phyloP scores from a whole-genome alignment of 1,284 basidiomycete genomes.

The Naganishia liquefaciens region DNA sequence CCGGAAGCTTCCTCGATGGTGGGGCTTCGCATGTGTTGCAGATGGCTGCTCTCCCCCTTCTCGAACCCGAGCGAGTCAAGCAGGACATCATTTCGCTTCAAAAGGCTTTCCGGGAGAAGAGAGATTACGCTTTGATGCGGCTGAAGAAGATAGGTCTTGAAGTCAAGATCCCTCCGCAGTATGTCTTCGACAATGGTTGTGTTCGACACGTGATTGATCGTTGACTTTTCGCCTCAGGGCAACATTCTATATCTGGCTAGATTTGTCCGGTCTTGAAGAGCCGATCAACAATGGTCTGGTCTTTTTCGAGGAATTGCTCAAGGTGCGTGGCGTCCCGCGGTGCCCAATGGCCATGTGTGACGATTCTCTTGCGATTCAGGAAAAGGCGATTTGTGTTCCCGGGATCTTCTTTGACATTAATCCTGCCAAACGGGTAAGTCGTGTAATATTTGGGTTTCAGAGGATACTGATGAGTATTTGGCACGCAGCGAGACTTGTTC shows the following conservation, averaged over 20 bases:
- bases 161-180: constrained; percentile 67
- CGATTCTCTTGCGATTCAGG: constrained; percentile 28
- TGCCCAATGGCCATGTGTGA: background rate
- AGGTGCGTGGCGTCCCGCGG: constrained; percentile 53
- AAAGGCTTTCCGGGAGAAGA: constrained; percentile 84
- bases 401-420: constrained; percentile 84
- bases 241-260: constrained; percentile 91
- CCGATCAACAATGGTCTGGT: constrained; percentile 86
- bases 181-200: background rate
- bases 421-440: constrained; percentile 62
- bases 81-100: constrained; percentile 79
- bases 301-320: constrained; percentile 92
- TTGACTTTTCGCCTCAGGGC: constrained; percentile 49
- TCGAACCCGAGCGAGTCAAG: constrained; percentile 68
- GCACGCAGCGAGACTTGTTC: constrained; percentile 64
- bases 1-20: constrained; percentile 83
- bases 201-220: background rate
- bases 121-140: constrained; percentile 83
- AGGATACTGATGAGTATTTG: background rate
- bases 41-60: constrained; percentile 76
- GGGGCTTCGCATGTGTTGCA: constrained; percentile 83
- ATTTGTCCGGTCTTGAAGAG: constrained; percentile 70
- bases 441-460: no score
- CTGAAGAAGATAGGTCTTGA: constrained; percentile 74
- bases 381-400: constrained; percentile 55